phyloP scores from a whole-genome alignment of 768 basidiomycete species.

The Cyclocybe cylindracea region DNA sequence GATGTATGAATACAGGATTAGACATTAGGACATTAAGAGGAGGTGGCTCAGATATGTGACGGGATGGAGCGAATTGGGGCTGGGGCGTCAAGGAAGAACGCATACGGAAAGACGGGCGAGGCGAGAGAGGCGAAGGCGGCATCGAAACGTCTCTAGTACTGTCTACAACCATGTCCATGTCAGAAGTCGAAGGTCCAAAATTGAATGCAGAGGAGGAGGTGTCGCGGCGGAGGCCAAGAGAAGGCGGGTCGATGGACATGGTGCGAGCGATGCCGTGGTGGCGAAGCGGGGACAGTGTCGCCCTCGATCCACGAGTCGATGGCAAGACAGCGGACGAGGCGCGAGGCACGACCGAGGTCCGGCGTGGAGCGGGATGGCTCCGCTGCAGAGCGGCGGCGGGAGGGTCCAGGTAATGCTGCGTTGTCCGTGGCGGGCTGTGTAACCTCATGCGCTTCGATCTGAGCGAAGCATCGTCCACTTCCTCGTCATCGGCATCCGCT shows the following conservation, averaged over 20 bases:
- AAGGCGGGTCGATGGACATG: constrained; percentile 74
- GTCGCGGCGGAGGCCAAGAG: constrained; percentile 37
- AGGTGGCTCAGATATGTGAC: constrained; percentile 71
- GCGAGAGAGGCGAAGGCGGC: constrained; percentile 40
- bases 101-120: constrained; percentile 58
- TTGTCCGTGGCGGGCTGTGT: constrained; percentile 45
- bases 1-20: constrained; percentile 71
- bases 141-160: constrained; percentile 43
- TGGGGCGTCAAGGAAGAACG: constrained; percentile 74
- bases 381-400: constrained; percentile 44
- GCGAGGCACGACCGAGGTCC: constrained; percentile 25
- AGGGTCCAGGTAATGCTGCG: constrained; percentile 52
- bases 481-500: constrained; percentile 22
- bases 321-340: constrained; percentile 26
- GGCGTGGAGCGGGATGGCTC: constrained; percentile 21
- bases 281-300: constrained; percentile 46
- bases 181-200: constrained; percentile 29
- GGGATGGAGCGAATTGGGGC: constrained; percentile 35
- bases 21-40: constrained; percentile 59
- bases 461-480: constrained; percentile 32
- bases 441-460: constrained; percentile 57
- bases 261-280: constrained; percentile 49
- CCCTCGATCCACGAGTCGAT: constrained; percentile 31
- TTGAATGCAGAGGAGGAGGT: constrained; percentile 44
- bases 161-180: constrained; percentile 43